These are phyloP conservation scores for Podospora anserina DNA, from an alignment of 495 filamentous ascomycete species.

Conservation along the genomic window DNA sequence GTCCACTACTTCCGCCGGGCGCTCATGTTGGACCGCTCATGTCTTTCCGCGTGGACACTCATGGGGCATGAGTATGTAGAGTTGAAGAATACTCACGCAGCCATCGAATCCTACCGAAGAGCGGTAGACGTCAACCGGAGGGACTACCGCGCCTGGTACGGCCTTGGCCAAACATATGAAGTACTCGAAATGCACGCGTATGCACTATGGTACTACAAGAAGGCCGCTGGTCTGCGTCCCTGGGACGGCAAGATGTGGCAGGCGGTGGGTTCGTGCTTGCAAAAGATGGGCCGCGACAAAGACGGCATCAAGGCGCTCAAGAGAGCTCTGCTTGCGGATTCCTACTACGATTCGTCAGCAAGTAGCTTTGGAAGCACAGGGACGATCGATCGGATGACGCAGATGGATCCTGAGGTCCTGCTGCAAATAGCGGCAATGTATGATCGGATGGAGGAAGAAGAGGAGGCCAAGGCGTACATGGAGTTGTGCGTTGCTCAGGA, in stretches of 20 bases:
- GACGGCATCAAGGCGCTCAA: constrained; percentile 95
- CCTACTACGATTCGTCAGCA: constrained; percentile 63
- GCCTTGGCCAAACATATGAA: constrained; percentile 94
- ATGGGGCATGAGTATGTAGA: constrained; percentile 99
- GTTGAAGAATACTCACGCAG: constrained; percentile 97
- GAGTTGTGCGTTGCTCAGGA: constrained; percentile 91
- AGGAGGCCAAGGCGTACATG: constrained; percentile 88
- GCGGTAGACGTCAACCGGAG: constrained; percentile 95
- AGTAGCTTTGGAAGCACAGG: constrained; percentile 46
- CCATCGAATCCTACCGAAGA: constrained; percentile 93
- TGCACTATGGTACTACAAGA: constrained; percentile 95
- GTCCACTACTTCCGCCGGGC: constrained; percentile 97
- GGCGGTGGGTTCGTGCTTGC: constrained; percentile 86
- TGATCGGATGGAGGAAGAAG: constrained; percentile 68
- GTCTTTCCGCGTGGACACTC: constrained; percentile 92
- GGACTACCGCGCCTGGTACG: constrained; percentile 98
- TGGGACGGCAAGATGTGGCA: constrained; percentile 99
- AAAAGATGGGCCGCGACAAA: constrained; percentile 73
- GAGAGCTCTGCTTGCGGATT: constrained; percentile 79
- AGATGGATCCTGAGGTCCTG: constrained; percentile 85
- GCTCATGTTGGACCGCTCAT: constrained; percentile 87
- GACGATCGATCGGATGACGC: constrained; percentile 37
- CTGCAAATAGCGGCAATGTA: constrained; percentile 88
- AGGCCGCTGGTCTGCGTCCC: constrained; percentile 81
- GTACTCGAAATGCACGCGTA: constrained; percentile 97